Evolutionary conservation across 2,329 filamentous ascomycete genomes (phyloP).

Genomic region (Parasarocladium wereldwijsianum): DNA sequence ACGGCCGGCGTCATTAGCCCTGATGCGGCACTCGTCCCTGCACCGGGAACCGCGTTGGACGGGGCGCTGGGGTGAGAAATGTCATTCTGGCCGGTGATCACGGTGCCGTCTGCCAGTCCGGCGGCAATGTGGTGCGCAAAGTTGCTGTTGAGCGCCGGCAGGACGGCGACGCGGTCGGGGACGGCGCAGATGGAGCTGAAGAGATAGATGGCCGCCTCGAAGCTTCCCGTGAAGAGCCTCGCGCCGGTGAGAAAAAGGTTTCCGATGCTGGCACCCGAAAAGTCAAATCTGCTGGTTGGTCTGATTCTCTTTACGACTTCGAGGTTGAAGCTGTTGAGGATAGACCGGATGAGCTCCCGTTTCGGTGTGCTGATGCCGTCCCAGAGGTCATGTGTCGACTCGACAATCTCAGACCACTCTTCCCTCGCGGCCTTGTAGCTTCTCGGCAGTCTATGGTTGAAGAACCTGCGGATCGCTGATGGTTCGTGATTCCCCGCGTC

Average conservation of each 20-base stretch:
- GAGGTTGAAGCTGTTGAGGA: conserved; percentile 62
- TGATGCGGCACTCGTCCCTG: conserved; percentile 9
- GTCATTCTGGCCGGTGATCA: conserved; percentile 83
- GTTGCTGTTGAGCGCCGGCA: conserved; percentile 87
- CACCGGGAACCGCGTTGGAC: conserved; percentile 26
- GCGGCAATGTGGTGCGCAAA: conserved; percentile 92
- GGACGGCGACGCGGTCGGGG: conserved; percentile 58
- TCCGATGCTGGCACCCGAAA: conserved; percentile 59
- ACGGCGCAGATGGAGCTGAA: conserved; percentile 79
- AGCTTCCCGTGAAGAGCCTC: conserved; percentile 78
- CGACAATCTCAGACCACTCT: conserved; percentile 84
- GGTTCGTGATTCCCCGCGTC: conserved; percentile 42
- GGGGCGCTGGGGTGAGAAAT: conserved; percentile 72
- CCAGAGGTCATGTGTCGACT: conserved; percentile 70
- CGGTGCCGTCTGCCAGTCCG: conserved; percentile 56
- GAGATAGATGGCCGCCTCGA: conserved; percentile 85
- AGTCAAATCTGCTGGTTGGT: conserved; percentile 62
- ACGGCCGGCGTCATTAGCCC: conserved; percentile 15
- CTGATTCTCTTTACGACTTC: conserved; percentile 66
- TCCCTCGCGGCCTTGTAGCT: conserved; percentile 43
- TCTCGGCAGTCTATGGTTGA: conserved; percentile 71
- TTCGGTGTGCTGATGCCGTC: conserved; percentile 52
- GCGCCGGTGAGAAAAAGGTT: conserved; percentile 76
- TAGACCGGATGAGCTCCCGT: conserved; percentile 61
- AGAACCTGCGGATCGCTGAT: conserved; percentile 63